Base-by-base conservation (phyloP, 2,329 filamentous ascomycete species). In the Cyphellophora europaea region DNA sequence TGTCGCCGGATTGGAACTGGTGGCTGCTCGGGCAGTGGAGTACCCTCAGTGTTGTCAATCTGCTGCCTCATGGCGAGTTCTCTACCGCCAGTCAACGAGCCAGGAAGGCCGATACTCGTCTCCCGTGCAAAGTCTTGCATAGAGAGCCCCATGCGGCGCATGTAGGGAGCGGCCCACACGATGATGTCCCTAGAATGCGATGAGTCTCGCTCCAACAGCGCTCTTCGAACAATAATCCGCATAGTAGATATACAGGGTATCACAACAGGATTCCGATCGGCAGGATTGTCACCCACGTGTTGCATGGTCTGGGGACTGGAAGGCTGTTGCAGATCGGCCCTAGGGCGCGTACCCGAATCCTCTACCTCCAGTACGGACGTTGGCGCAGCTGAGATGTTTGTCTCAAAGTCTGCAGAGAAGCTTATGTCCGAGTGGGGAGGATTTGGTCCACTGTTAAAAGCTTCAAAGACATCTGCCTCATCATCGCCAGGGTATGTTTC, bases 201-300 rank as follows among this genome's bases (percentile, higher is more conserved):
- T n/a, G 34, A 19, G 11, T 27, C 6, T 27, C 32, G 40, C 19
- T 48, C 43, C n/a, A 28, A 18, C 10, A 45, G 6, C 5, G 45
- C 43, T 14, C 27, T 37, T 28, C 37, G 38, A 11, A 47, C 38
- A n/a, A 49, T 36, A 25, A 49, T 42, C 13, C 45, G 37, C 15
- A 48, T 31, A 11, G 47, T 48, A 14, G 36, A 38, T 25, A 42
- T 15, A 19, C 43, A 38, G n/a, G 45, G 44, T 11, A 32, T 33
- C 6, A 46, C 40, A 33, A 47, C 37, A 4, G 41, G 42, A 28
- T 35, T 32, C 10, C 13, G 18, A 18, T 11, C 21, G 21, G n/a
- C n/a, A 8, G 21, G 14, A 13, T 17, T 12, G 8, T 19, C 30
- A 13, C 13, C 6, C 10, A 5, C 12, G n/a, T 5, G 18, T 3